These are phyloP conservation scores for Citropsis articulata DNA, from an alignment of 345 rosid species.

Conservation along the genomic window DNA sequence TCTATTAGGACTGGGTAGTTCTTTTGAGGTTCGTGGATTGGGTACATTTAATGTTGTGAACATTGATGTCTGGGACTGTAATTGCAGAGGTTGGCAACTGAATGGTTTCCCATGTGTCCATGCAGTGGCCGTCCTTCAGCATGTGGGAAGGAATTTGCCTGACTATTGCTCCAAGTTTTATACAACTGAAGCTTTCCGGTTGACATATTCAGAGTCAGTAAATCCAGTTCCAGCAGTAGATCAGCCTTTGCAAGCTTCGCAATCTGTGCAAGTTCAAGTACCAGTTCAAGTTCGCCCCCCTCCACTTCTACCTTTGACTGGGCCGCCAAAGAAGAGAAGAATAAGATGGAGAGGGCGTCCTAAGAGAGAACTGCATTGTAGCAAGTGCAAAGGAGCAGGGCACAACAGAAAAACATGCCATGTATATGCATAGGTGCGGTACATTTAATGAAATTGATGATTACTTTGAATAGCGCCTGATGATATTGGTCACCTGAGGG, in stretches of 20 bases:
- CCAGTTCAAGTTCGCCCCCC: conserved; percentile 41
- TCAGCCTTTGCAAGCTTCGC: conserved; percentile 9
- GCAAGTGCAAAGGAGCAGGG: conserved; percentile 53
- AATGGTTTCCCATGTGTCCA: conserved; percentile 57
- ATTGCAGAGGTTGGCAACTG: conserved; percentile 49
- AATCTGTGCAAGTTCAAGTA: conserved; percentile 10
- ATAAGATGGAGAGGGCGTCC: conserved; percentile 25
- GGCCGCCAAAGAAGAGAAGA: conserved; percentile 34
- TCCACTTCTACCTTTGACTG: conserved; percentile 21
- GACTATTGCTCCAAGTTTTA: conserved; percentile 50
- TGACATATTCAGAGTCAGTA: conserved; percentile 41
- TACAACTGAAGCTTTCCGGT: conserved; percentile 37
- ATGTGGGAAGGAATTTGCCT: conserved; percentile 28
- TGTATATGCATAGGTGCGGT: conserved; percentile 20
- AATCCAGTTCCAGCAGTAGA: conserved; percentile 33
- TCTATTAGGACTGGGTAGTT: conserved; percentile 40
- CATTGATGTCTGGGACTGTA: conserved; percentile 42
- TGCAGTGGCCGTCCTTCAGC: conserved; percentile 49
- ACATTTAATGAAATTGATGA: not conserved
- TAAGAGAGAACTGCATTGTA: conserved; percentile 43
- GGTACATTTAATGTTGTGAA: conserved; percentile 43
- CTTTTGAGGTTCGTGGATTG: conserved; percentile 52
- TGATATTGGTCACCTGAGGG: not conserved
- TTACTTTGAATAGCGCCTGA: conserved; percentile 12
- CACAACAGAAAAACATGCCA: conserved; percentile 49